phyloP scores from a whole-genome alignment of 331 rosid genomes.

The Saraca asoca region DNA sequence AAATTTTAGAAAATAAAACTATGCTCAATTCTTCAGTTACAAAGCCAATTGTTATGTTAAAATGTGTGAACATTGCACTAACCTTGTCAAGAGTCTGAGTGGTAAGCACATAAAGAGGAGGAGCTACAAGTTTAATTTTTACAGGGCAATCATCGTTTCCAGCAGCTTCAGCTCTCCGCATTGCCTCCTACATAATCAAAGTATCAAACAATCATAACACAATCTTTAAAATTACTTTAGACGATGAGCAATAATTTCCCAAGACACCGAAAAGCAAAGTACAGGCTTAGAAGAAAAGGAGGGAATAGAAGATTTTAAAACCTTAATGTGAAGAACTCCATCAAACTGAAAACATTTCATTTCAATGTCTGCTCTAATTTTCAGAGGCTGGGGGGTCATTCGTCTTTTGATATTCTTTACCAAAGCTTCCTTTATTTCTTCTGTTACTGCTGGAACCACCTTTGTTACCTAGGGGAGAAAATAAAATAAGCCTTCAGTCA shows the following conservation, averaged over 20 bases:
- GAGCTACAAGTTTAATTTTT: conserved; percentile 95
- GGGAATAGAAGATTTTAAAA: conserved; percentile 21
- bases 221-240: not conserved
- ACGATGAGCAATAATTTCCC: conserved; percentile 14
- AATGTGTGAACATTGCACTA: conserved; percentile 17
- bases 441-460: conserved; percentile 84
- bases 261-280: conserved; percentile 6
- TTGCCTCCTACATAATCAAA: conserved; percentile 66
- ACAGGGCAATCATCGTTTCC: conserved; percentile 94
- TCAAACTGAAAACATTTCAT: conserved; percentile 97
- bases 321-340: conserved; percentile 97
- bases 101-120: conserved; percentile 93
- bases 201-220: conserved; percentile 10
- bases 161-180: conserved; percentile 91
- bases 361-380: conserved; percentile 95
- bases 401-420: conserved; percentile 82
- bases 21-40: conserved; percentile 3
- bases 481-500: conserved; percentile 4
- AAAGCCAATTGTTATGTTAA: conserved; percentile 24
- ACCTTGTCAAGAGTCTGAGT: conserved; percentile 99
- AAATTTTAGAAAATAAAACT: not conserved
- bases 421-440: conserved; percentile 79
- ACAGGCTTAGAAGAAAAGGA: conserved; percentile 1
- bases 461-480: conserved; percentile 58
- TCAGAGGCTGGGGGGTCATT: conserved; percentile 96